phyloP scores from a whole-genome alignment of 345 rosid species.

The Firmiana major region DNA sequence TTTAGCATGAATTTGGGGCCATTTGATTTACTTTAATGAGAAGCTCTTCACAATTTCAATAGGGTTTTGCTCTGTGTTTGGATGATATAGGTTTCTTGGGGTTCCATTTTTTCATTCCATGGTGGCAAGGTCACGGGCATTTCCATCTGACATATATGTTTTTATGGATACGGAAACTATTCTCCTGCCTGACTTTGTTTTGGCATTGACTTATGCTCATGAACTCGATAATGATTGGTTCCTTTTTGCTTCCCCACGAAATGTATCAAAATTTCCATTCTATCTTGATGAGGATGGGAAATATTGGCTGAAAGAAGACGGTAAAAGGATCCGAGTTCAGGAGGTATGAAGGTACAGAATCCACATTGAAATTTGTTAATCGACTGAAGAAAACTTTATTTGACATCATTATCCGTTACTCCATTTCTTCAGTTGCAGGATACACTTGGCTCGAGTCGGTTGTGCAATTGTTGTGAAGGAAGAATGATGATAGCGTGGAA shows the following conservation, averaged over 20 bases:
- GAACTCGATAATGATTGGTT: conserved; percentile 62
- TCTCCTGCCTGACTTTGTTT: conserved; percentile 54
- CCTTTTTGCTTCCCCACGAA: conserved; percentile 58
- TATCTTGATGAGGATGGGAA: conserved; percentile 47
- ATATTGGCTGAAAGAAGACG: conserved; percentile 53
- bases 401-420: conserved; percentile 33
- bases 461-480: conserved; percentile 38
- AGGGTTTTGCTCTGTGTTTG: conserved; percentile 34
- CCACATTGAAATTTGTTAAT: conserved; percentile 22
- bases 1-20: neutral
- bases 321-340: conserved; percentile 35
- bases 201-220: conserved; percentile 52
- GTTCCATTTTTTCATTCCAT: conserved; percentile 86
- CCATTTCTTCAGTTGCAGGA: conserved; percentile 64
- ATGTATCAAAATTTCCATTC: conserved; percentile 52
- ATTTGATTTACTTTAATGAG: neutral
- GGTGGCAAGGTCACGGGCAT: conserved; percentile 53
- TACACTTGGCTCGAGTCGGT: conserved; percentile 34
- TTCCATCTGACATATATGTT: conserved; percentile 49
- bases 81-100: conserved; percentile 63
- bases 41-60: conserved; percentile 1
- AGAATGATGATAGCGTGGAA: conserved; percentile 81
- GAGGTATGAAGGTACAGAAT: conserved; percentile 54
- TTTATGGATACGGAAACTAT: conserved; percentile 52
- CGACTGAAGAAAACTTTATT: conserved; percentile 13